These are phyloP conservation scores for Phytophthora idaei DNA, from an alignment of 352 stramenopile species.

Conservation along the genomic window DNA sequence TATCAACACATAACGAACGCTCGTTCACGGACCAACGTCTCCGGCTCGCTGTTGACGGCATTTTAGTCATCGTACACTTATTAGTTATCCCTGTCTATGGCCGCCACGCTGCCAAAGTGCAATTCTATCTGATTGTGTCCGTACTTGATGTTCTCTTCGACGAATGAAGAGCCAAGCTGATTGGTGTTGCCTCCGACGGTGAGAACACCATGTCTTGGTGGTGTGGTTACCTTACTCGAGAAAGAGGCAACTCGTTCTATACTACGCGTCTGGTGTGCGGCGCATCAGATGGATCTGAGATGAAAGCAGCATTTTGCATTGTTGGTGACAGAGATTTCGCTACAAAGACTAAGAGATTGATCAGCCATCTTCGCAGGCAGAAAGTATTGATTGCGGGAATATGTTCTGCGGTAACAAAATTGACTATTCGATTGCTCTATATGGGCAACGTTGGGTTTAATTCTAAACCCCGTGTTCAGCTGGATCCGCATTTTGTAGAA, in stretches of 20 bases:
- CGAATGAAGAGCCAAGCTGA: neutral
- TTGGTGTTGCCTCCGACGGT: neutral
- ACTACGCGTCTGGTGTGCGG: conserved; percentile 1
- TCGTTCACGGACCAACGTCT: neutral
- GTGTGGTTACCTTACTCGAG: neutral
- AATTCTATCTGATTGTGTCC: neutral
- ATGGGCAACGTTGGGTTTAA: conserved; percentile 2
- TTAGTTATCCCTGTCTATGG: neutral
- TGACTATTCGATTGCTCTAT: neutral
- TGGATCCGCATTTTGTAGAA: neutral
- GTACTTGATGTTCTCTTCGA: neutral
- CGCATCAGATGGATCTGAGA: conserved; percentile 6
- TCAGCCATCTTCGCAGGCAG: conserved; percentile 5
- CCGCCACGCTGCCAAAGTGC: neutral
- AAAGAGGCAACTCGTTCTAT: conserved; percentile 1
- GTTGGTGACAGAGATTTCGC: neutral
- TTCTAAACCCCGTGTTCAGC: neutral
- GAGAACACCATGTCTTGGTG: neutral
- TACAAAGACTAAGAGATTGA: neutral
- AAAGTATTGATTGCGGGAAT: conserved; percentile 6
- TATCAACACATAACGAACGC: neutral
- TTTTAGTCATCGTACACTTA: neutral
- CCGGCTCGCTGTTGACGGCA: neutral
- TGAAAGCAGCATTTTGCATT: neutral
- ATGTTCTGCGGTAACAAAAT: neutral